phyloP scores from a whole-genome alignment of 306 rosid genomes.

The Cotoneaster glaucophyllus region DNA sequence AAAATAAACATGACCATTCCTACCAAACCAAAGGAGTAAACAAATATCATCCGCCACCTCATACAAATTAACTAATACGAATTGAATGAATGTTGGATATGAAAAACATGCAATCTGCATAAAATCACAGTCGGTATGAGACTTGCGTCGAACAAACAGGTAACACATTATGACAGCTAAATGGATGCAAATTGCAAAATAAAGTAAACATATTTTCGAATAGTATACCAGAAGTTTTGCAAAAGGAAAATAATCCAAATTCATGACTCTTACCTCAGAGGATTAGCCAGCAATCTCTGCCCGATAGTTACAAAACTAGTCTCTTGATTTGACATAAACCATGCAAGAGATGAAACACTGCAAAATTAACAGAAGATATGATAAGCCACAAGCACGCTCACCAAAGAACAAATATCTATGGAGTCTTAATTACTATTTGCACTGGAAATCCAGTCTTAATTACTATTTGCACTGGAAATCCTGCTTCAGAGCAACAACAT shows the following conservation, averaged over 20 bases:
- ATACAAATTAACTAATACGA: not conserved
- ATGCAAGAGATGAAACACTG: slow-evolving; percentile 98
- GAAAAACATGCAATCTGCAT: not conserved
- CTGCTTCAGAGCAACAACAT: slow-evolving; percentile 17
- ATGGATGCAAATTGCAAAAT: not conserved
- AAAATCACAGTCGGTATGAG: not conserved
- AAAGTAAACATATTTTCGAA: not conserved
- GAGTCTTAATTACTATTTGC: slow-evolving; percentile 14
- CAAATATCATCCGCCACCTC: not conserved
- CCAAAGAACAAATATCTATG: not conserved
- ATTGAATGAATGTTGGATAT: not conserved
- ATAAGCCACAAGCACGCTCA: slow-evolving; percentile 5
- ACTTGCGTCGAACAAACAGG: not conserved
- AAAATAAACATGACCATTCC: not conserved
- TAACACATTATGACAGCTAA: not conserved
- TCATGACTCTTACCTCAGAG: slow-evolving; percentile 55
- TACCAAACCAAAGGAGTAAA: not conserved
- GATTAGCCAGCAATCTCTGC: slow-evolving; percentile 89
- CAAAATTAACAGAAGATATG: slow-evolving; percentile 22
- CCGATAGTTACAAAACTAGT: slow-evolving; percentile 92
- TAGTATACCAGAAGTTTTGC: not conserved
- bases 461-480: slow-evolving; percentile 14
- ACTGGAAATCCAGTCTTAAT: slow-evolving; percentile 16
- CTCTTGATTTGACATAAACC: slow-evolving; percentile 99
- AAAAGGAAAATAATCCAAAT: not conserved